A percentile compares a stretch with the other conserved stretches of the same genome.
These are phyloP conservation scores for Yamadazyma spencermartinsiae DNA, from an alignment of 1,139 yeast species.

Conservation along the genomic window DNA sequence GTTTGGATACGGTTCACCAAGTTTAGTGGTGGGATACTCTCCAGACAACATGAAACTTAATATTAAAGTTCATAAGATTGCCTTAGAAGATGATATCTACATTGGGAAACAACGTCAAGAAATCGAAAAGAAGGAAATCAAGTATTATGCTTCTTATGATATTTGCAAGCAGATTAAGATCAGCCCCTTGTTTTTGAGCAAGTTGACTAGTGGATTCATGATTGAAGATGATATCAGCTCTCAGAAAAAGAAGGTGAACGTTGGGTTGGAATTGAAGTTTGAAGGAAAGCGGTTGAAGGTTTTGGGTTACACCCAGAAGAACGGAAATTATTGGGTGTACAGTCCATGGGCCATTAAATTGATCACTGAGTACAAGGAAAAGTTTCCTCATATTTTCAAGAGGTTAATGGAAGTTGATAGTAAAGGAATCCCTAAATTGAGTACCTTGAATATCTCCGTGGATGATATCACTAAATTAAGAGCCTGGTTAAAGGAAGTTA, in stretches of 20 bases:
- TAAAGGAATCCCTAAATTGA: slow-evolving; percentile 30
- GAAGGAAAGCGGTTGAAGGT: slow-evolving; percentile 81
- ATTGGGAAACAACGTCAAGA: slow-evolving; percentile 60
- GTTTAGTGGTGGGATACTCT: slow-evolving; percentile 65
- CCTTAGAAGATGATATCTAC: slow-evolving; percentile 56
- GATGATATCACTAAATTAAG: slow-evolving; percentile 45
- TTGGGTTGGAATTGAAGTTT: slow-evolving; percentile 85
- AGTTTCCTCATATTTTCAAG: slow-evolving; percentile 62
- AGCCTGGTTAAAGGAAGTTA: slow-evolving; percentile 61
- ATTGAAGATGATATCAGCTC: slow-evolving; percentile 46
- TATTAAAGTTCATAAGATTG: slow-evolving; percentile 51
- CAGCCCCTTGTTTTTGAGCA: slow-evolving; percentile 68
- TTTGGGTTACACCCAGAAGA: slow-evolving; percentile 77
- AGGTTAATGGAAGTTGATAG: slow-evolving; percentile 15
- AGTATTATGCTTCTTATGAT: slow-evolving; percentile 67
- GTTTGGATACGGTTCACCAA: slow-evolving; percentile 86
- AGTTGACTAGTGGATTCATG: slow-evolving; percentile 71
- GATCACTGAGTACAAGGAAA: slow-evolving; percentile 57
- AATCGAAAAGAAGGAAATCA: slow-evolving; percentile 55
- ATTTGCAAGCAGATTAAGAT: slow-evolving; percentile 61
- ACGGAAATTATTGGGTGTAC: slow-evolving; percentile 77
- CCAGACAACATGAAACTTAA: slow-evolving; percentile 53
- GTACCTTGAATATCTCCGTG: slow-evolving; percentile 23
- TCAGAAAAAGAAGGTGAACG: slow-evolving; percentile 51
- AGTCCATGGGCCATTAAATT: slow-evolving; percentile 73